phyloP scores from a whole-genome alignment of 1,139 yeast genomes.

The Taphrina flavorubra region DNA sequence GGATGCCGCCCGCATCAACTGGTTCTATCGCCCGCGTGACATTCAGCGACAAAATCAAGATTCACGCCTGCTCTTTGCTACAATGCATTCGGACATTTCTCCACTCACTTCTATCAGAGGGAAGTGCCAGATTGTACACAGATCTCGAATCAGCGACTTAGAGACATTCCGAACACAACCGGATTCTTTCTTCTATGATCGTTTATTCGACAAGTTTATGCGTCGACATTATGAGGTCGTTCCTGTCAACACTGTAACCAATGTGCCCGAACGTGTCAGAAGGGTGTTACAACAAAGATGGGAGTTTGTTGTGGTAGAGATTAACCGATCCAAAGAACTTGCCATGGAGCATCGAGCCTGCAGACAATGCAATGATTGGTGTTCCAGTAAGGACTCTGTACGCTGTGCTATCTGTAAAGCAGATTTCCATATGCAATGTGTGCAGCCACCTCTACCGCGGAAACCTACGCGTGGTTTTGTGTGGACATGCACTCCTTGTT shows the following conservation, averaged over 20 bases:
- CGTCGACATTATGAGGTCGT: slow-evolving; percentile 79
- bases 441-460: slow-evolving; percentile 79
- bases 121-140: slow-evolving; percentile 69
- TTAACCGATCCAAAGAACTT: slow-evolving; percentile 69
- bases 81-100: slow-evolving; percentile 85
- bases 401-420: slow-evolving; percentile 77
- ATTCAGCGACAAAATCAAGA: slow-evolving; percentile 71
- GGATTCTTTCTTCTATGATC: slow-evolving; percentile 81
- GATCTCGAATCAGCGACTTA: slow-evolving; percentile 65
- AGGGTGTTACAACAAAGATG: slow-evolving; percentile 70
- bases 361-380: slow-evolving; percentile 82
- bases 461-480: slow-evolving; percentile 89
- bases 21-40: slow-evolving; percentile 92
- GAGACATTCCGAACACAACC: slow-evolving; percentile 65
- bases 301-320: slow-evolving; percentile 76
- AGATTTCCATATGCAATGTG: slow-evolving; percentile 78
- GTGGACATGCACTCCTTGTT: slow-evolving; percentile 89
- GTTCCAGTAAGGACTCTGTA: slow-evolving; percentile 75
- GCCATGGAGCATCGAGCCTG: slow-evolving; percentile 72
- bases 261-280: slow-evolving; percentile 66
- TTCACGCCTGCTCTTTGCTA: slow-evolving; percentile 77
- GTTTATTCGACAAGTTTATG: slow-evolving; percentile 85
- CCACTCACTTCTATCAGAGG: slow-evolving; percentile 82
- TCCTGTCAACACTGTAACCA: slow-evolving; percentile 62
- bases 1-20: slow-evolving; percentile 73